Evolutionary conservation across 306 rosid genomes (phyloP).

Genomic region (Inga leiocalycina): DNA sequence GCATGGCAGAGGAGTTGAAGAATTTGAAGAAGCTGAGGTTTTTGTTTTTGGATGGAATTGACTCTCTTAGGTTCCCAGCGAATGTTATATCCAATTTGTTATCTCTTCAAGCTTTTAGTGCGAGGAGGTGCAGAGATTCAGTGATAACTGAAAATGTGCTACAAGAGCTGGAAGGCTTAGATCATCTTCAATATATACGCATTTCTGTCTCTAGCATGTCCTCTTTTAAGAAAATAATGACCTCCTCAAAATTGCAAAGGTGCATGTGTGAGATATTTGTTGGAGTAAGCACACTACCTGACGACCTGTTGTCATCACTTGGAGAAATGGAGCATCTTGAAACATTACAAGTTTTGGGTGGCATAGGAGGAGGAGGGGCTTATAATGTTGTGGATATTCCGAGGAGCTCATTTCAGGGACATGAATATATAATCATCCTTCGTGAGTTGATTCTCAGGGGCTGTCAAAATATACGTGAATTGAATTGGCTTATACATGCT

Average conservation of each 20-base stretch:
- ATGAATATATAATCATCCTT: background rate
- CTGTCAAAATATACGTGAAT: background rate
- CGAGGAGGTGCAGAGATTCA: no score
- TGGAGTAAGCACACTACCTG: background rate
- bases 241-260: background rate
- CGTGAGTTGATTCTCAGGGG: background rate
- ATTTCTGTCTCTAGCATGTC: background rate
- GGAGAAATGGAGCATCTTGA: background rate
- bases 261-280: background rate
- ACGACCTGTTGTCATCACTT: background rate
- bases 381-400: background rate
- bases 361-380: no score
- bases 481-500: constrained; percentile 1
- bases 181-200: background rate
- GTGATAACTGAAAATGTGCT: no score
- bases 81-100: background rate
- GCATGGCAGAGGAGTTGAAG: background rate
- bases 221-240: no score
- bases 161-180: background rate
- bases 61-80: background rate
- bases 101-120: no score
- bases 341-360: background rate
- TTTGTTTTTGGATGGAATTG: no score
- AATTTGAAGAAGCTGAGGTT: no score
- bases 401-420: background rate